Conservation (phyloP, 148 eudicot species). For the Vaccinium vitisidaea region DNA sequence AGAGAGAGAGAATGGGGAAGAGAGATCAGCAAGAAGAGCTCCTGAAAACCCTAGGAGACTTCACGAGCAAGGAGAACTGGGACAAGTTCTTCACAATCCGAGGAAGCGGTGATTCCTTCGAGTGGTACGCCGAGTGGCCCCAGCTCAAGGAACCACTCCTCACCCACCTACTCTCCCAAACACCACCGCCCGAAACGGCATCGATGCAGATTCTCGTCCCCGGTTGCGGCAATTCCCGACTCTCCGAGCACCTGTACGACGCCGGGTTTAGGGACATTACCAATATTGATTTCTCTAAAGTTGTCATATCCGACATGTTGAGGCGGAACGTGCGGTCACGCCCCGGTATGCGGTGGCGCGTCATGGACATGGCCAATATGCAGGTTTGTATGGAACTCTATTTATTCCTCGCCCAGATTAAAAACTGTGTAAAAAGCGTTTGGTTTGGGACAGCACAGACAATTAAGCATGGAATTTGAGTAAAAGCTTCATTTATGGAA, state of each 20-base stretch:
- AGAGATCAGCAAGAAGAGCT: constrained; percentile 43
- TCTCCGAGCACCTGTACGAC: constrained; percentile 84
- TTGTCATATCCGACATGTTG: constrained; percentile 83
- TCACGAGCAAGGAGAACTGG: constrained; percentile 91
- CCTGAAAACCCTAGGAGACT: constrained; percentile 68
- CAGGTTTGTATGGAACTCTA: constrained; percentile 43
- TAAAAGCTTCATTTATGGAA: background rate
- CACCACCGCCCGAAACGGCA: background rate
- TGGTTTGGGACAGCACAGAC: background rate
- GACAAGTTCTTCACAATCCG: constrained; percentile 81
- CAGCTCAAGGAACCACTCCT: constrained; percentile 60
- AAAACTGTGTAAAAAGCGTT: background rate
- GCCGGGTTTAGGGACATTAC: constrained; percentile 66
- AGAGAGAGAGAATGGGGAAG: constrained; percentile 26
- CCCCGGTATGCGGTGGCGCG: constrained; percentile 91
- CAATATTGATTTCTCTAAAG: constrained; percentile 91
- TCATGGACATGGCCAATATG: constrained; percentile 89
- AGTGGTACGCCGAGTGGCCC: constrained; percentile 98
- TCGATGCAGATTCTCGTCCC: constrained; percentile 67
- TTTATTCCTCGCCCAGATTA: background rate
- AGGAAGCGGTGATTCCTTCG: constrained; percentile 73
- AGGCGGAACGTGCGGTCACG: constrained; percentile 72
- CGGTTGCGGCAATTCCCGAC: constrained; percentile 84
- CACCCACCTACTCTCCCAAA: constrained; percentile 30
- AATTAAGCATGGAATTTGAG: background rate